These are phyloP conservation scores for Epipyxis sp. DNA, from an alignment of 108 stramenopile genomes.

Conservation along the genomic window DNA sequence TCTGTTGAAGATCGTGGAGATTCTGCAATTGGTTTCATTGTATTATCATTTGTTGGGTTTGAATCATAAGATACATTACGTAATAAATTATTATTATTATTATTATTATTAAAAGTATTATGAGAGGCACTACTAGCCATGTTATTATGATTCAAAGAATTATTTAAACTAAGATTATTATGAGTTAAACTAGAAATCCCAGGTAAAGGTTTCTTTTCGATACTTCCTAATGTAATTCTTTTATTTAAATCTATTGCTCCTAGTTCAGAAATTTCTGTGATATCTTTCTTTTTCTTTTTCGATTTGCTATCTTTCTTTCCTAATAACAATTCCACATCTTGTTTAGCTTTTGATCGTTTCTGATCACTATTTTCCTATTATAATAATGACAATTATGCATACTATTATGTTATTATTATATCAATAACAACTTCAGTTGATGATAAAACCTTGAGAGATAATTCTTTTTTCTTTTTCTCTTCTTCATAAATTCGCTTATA, in stretches of 20 bases:
- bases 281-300: neutral
- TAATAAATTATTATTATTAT: no score
- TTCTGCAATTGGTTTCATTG: neutral
- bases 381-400: no score
- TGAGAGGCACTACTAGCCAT: no score
- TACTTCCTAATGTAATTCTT: no score
- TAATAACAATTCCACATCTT: constrained; percentile 5
- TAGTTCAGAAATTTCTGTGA: no score
- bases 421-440: neutral
- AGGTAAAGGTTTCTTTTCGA: no score
- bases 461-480: constrained; percentile 58
- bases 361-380: constrained; percentile 22
- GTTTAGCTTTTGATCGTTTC: constrained; percentile 14
- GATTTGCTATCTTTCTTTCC: constrained; percentile 8
- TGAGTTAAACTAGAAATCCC: no score
- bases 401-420: neutral
- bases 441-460: constrained; percentile 12
- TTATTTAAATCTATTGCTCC: no score
- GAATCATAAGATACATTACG: no score
- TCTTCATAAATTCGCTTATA: constrained; percentile 64
- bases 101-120: no score
- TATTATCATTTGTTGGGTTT: neutral
- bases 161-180: no score
- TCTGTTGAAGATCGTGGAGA: neutral
- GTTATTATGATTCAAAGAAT: no score